Conservation (phyloP, 2,329 filamentous ascomycete species). For the Epichloe glyceriae region DNA sequence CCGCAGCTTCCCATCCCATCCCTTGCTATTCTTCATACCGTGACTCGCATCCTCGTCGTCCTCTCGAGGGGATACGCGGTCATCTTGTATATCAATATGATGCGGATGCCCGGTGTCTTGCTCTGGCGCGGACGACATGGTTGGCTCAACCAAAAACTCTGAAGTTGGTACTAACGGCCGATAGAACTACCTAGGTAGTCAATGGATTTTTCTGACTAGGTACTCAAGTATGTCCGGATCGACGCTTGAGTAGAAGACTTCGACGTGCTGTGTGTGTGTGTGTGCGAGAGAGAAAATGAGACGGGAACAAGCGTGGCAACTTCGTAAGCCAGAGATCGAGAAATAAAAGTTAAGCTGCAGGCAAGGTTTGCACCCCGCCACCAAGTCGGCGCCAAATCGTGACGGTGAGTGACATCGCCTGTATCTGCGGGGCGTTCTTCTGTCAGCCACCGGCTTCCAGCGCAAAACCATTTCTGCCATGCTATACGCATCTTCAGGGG, state of each 20-base stretch:
- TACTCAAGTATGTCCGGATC: not conserved
- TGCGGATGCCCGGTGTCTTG: constrained; percentile 24
- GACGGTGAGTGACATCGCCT: constrained; percentile 3
- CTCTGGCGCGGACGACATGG: constrained; percentile 19
- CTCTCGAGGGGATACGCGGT: constrained; percentile 23
- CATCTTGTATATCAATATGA: constrained; percentile 38
- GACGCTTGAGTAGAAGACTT: not conserved
- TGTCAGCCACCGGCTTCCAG: not conserved
- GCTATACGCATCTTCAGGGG: constrained; percentile 24
- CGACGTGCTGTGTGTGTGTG: not conserved
- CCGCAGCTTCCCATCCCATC: constrained; percentile 76
- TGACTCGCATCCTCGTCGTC: constrained; percentile 31
- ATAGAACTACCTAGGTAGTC: not conserved
- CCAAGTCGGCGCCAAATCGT: not conserved
- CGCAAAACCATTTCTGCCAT: not conserved
- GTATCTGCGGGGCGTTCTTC: not conserved
- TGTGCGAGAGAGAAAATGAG: not conserved
- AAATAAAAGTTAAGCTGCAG: too few species aligned
- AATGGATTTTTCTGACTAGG: not conserved
- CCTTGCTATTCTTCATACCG: constrained; percentile 46
- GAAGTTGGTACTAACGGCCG: not conserved
- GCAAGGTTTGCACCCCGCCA: not conserved
- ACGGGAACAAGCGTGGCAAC: not conserved
- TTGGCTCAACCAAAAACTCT: not conserved
- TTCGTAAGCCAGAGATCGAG: not conserved